Base-by-base conservation (phyloP, 345 rosid genomes). In the Reutealis trisperma region DNA sequence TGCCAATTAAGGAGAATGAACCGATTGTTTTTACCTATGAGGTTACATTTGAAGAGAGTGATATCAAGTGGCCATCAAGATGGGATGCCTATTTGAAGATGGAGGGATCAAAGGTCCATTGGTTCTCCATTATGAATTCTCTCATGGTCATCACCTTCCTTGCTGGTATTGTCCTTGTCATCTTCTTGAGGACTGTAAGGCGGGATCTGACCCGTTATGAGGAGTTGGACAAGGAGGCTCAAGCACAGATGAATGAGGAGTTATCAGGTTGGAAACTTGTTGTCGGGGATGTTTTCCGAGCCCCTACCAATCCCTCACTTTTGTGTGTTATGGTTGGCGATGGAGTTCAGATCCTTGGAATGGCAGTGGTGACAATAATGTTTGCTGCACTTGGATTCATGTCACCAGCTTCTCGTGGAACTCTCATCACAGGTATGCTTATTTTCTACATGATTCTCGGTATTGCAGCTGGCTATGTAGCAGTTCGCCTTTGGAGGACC, bases 211-310 rank as follows among this genome's bases (percentile, higher is more conserved):
- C 98, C 4, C 92, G 87, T 6, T 93, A 93, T 49, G 98, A 93
- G 89, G 98, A 93, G 80, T 88, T 93, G 16, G 96, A 93, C 86
- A 91, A 91, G 85, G 97, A 93, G 75, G 94, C 96, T 60, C 96
- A 93, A 67, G 93, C 94, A 68, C 97, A 93, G 87, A 91, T 93
- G 97, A 93, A 91, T 24, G 96, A 93, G 85, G 97, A 93, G 86
- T 83, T 91, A 64, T 93, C 96, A 60, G 96, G 97, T 27, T 90
- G 93, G 91, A 90, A 90, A 77, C 93, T 90, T 75, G 92, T 93
- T 22, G 94, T 90, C 1, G 92, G 91, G n/a, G 94, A 89, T 80
- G 94, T 90, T 75, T 90, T 90, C 81, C 90, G 92, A 41, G 88
- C 89, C 58, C 94, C 94, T 6, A 72, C 75, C 21, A 85, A 85